These are phyloP conservation scores for Candida pseudoglaebosa DNA, from an alignment of 805 yeast genomes.

Conservation along the genomic window DNA sequence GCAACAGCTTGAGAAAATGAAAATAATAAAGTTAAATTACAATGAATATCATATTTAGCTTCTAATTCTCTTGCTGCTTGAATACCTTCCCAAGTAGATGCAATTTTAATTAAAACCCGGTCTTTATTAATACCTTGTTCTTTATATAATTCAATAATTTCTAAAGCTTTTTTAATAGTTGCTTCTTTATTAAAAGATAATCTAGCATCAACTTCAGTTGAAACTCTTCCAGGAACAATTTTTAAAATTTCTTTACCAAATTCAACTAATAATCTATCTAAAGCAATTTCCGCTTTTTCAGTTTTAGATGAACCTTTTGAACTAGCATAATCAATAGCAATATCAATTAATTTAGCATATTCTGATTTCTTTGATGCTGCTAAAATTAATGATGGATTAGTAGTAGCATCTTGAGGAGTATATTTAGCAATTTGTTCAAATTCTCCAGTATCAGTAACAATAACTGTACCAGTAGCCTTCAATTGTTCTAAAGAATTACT, in stretches of 20 bases:
- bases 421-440: constrained; percentile 96
- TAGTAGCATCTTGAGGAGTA: constrained; percentile 99
- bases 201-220: constrained; percentile 99
- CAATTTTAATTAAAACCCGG: constrained; percentile 90
- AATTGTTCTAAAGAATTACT: constrained; percentile 81
- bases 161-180: constrained; percentile 88
- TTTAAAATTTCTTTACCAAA: constrained; percentile 90
- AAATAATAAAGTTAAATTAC: constrained; percentile 92
- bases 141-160: constrained; percentile 84
- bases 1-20: constrained; percentile 98
- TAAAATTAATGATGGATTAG: constrained; percentile 95
- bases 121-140: constrained; percentile 82
- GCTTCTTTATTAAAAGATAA: constrained; percentile 93
- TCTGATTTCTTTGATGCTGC: constrained; percentile 92
- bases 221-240: constrained; percentile 98
- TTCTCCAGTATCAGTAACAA: constrained; percentile 99
- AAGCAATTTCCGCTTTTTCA: constrained; percentile 75
- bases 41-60: constrained; percentile 84
- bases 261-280: constrained; percentile 90
- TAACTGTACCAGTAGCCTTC: constrained; percentile 92
- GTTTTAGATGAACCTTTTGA: constrained; percentile 53
- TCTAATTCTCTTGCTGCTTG: constrained; percentile 97
- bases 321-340: constrained; percentile 79
- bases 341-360: constrained; percentile 85
- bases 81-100: constrained; percentile 99